Evolutionary conservation across 495 filamentous ascomycete genomes (phyloP), one percentile per base, ranked within the genome.

Genomic region (Penicillium herquei): DNA sequence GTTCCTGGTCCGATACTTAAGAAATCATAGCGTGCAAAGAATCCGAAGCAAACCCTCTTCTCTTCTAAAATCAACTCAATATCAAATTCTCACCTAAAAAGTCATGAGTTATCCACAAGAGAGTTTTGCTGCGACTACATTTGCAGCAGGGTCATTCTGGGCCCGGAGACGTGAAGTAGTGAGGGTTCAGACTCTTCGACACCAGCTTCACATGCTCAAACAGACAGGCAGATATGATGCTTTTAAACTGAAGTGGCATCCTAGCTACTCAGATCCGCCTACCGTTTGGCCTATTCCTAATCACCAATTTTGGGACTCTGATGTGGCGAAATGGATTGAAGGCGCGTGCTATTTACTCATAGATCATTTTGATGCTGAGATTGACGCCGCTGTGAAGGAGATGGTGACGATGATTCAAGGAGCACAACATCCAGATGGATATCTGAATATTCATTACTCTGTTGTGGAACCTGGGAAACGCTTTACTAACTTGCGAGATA

Each of bases 261-360:
- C 76, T 2, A 64, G 64, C 26, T 83, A 84, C 57, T 66, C 65
- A n/a, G 72, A 81, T 35, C 68, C 71, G 51, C 69, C 70, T 8
- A 70, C 68, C 1, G 60, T 72, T 9, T 82, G 77, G 73, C 81
- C 81, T 0, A 66, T 81, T 31, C 79, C 80, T 0, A 74, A 76
- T 33, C 80, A 81, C 42, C 67, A 79, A 39, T 84, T 84, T 53
- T 85, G 80, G 81, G 83, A 85, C 55, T 81, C 78, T 31, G 83
- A 85, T 63, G 69, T 85, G 11, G 80, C 77, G 6, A 84, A 85
- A 61, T 84, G 80, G 78, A 79, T 84, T 40, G 83, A 85, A 65
- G 80, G 78, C 6, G 82, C 82, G 2, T 83, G 78, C 55, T 84
- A 84, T 43, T 73, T 84, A 51, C 65, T 83, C 9, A 55, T 56